A percentile compares a stretch with the other conserved stretches of the same genome.
phyloP scores from a whole-genome alignment of 176 grass and related monocot genomes.

The Oryza punctata region DNA sequence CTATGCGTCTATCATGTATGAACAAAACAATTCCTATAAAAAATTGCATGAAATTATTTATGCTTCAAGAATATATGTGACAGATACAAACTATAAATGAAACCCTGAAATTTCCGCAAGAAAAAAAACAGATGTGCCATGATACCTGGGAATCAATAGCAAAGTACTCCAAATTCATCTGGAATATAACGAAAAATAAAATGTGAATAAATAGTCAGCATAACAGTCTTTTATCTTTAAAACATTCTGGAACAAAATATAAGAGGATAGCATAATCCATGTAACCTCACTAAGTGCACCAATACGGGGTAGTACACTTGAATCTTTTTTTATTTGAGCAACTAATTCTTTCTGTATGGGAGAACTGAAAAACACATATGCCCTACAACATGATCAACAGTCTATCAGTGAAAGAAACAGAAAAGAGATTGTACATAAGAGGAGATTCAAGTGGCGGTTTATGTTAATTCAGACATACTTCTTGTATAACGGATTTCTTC shows the following conservation, averaged over 20 bases:
- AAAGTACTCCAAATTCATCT: slow-evolving; percentile 99
- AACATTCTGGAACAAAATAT: slow-evolving; percentile 27
- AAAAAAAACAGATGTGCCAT: not conserved
- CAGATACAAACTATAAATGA: slow-evolving; percentile 2
- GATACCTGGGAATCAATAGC: slow-evolving; percentile 96
- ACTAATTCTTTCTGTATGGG: slow-evolving; percentile 75
- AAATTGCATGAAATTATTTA: slow-evolving; percentile 2
- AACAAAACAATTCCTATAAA: not conserved
- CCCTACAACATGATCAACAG: slow-evolving; percentile 52
- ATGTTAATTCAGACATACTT: slow-evolving; percentile 62
- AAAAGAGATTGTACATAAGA: slow-evolving; percentile 32
- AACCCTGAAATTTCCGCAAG: not conserved
- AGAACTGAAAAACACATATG: slow-evolving; percentile 97
- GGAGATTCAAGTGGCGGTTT: slow-evolving; percentile 8
- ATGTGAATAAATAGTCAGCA: slow-evolving; percentile 29
- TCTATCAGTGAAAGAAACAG: slow-evolving; percentile 29
- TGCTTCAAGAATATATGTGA: slow-evolving; percentile 17
- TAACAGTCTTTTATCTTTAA: slow-evolving; percentile 28
- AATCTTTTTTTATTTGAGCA: slow-evolving; percentile 78
- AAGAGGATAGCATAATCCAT: slow-evolving; percentile 23
- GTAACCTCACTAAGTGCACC: slow-evolving; percentile 89
- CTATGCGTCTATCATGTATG: slow-evolving; percentile 1
- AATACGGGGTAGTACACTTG: slow-evolving; percentile 86
- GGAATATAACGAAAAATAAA: slow-evolving; percentile 40
- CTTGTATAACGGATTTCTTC: slow-evolving; percentile 93